Evolutionary conservation across 164 flowering plant species (phyloP), one percentile per base, ranked within the genome.

Genomic region (Nymphaea thermarum): DNA sequence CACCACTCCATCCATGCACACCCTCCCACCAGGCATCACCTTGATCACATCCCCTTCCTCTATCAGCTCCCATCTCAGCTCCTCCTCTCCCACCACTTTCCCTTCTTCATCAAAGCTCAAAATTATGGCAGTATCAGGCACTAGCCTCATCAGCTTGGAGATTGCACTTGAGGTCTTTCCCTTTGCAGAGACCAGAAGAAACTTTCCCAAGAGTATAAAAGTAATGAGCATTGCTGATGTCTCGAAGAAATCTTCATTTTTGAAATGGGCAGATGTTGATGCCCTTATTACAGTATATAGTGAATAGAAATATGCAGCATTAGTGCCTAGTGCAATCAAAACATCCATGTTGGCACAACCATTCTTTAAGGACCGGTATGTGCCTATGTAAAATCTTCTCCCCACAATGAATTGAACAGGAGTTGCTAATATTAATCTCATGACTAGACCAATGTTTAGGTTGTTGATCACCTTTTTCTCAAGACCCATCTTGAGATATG

Each of bases 321-420:
- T 69, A 15, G 71, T 69, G 10, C 71, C 71, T 41, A 69, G 41
- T 63, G 63, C 51, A 2, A 69, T 65, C 12, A 69, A 63, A 45
- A 65, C 63, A 44, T 69, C 71, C 71, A 69, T 69, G 65, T 69
- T 69, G 44, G 71, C 60, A 16, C 66, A 69, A 44, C 60, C 60
- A 47, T 62, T 42, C 61, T 62, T 69, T 65, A 69, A 15, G 17
- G 71, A 65, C 53, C 64, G 61, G 42, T 69, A 69, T 12, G 71
- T 60, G 16, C 71, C 71, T 12, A 69, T 15, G 25, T 69, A 69
- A 43, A 69, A 72, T 42, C 71, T 53, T 18, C 72, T 18, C 6
- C 72, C 76, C 59, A 73, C 69, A 2, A 73, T 25, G 60, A 73
- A 73, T 64, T 74, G 77, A 41, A 74, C 70, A 6, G 77, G 77